These are phyloP conservation scores for Lactifluus subvellereus DNA, from an alignment of 768 basidiomycete genomes.

Conservation along the genomic window DNA sequence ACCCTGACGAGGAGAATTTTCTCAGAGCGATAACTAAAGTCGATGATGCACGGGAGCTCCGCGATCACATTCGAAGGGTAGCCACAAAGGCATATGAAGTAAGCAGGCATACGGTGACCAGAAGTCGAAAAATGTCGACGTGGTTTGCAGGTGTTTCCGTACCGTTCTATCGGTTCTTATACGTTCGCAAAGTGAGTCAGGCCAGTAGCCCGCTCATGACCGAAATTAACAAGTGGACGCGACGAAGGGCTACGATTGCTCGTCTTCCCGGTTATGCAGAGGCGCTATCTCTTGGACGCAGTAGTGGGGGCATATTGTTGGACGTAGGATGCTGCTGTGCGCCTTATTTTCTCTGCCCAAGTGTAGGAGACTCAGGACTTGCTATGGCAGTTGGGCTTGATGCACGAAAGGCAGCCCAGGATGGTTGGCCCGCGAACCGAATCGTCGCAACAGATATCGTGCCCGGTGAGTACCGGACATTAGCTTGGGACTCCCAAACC, in stretches of 20 bases:
- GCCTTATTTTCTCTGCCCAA: conserved; percentile 16
- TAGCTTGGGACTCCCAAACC: background rate
- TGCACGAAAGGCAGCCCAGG: conserved; percentile 35
- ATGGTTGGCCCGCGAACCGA: conserved; percentile 40
- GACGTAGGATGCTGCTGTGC: conserved; percentile 44
- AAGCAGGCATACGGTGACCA: background rate
- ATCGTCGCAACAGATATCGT: conserved; percentile 37
- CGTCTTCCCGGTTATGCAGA: conserved; percentile 28
- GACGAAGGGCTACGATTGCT: conserved; percentile 26
- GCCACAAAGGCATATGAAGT: conserved; percentile 15
- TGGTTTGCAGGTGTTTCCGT: conserved; percentile 29
- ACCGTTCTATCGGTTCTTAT: conserved; percentile 30
- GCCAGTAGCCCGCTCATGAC: background rate
- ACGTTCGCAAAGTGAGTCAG: conserved; percentile 26
- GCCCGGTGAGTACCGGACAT: conserved; percentile 28
- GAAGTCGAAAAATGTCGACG: background rate
- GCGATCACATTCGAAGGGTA: conserved; percentile 5
- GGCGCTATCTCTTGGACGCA: conserved; percentile 34
- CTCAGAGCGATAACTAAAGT: conserved; percentile 7
- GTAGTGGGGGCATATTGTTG: conserved; percentile 35
- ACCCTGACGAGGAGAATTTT: conserved; percentile 1
- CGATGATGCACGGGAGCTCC: conserved; percentile 7
- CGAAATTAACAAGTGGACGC: background rate
- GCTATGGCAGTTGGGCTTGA: conserved; percentile 36
- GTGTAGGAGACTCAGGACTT: background rate